phyloP scores from a whole-genome alignment of 768 basidiomycete genomes.

The Pisolithus sp. region DNA sequence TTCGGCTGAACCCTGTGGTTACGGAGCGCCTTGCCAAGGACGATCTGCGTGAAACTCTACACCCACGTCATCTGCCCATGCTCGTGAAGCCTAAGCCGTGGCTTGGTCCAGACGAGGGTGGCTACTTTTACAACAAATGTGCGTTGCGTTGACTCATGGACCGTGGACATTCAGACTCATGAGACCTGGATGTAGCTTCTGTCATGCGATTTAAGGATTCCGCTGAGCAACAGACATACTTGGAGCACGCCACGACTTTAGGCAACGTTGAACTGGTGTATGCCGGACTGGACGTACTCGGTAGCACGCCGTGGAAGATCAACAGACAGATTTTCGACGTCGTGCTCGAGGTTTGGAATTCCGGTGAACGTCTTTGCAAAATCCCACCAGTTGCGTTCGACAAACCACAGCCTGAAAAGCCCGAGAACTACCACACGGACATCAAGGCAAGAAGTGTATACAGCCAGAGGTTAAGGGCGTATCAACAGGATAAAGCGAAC shows the following conservation, averaged over 20 bases:
- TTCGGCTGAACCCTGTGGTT: slow-evolving; percentile 79
- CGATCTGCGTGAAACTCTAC: slow-evolving; percentile 58
- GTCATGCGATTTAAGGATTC: slow-evolving; percentile 95
- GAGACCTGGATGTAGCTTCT: slow-evolving; percentile 32
- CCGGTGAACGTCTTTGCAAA: slow-evolving; percentile 74
- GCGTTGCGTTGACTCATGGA: slow-evolving; percentile 17
- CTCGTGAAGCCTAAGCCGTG: slow-evolving; percentile 86
- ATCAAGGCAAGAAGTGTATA: slow-evolving; percentile 50
- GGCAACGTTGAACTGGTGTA: slow-evolving; percentile 82
- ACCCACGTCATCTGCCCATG: slow-evolving; percentile 96
- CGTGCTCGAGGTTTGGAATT: slow-evolving; percentile 81
- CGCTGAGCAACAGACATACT: slow-evolving; percentile 73
- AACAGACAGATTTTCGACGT: slow-evolving; percentile 73
- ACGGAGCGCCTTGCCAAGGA: slow-evolving; percentile 75
- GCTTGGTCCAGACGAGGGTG: slow-evolving; percentile 70
- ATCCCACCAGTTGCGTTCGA: slow-evolving; percentile 72
- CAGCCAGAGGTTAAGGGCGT: slow-evolving; percentile 47
- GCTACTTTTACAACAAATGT: slow-evolving; percentile 78
- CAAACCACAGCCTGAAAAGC: slow-evolving; percentile 52
- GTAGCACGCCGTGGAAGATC: slow-evolving; percentile 85
- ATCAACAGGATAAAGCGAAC: slow-evolving; percentile 56
- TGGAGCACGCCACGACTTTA: slow-evolving; percentile 63
- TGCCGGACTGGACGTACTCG: slow-evolving; percentile 84
- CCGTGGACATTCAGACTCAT: not conserved
- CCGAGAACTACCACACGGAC: slow-evolving; percentile 40